Evolutionary conservation across 2,329 filamentous ascomycete species (phyloP).

Genomic region (Botryotinia globosa): DNA sequence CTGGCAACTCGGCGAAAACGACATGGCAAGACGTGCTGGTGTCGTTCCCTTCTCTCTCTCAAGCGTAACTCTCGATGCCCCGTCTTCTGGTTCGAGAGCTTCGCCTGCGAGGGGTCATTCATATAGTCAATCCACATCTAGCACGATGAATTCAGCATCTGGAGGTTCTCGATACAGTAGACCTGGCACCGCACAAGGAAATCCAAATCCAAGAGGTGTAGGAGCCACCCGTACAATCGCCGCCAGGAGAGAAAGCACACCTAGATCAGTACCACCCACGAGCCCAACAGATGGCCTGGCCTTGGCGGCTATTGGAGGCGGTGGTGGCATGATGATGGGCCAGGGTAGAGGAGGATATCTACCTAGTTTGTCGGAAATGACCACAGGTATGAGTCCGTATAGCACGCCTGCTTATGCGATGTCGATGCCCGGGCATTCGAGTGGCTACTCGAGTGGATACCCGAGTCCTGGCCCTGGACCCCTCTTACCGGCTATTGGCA

Average conservation of each 20-base stretch:
- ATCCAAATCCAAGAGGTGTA: slow-evolving; percentile 23
- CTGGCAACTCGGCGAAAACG: slow-evolving; percentile 89
- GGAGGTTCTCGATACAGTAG: slow-evolving; percentile 30
- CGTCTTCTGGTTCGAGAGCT: slow-evolving; percentile 43
- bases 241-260: slow-evolving; percentile 38
- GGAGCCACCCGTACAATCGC: slow-evolving; percentile 32
- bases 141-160: slow-evolving; percentile 25
- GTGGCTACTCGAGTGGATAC: slow-evolving; percentile 27
- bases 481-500: slow-evolving; percentile 38
- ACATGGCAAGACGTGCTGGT: slow-evolving; percentile 91
- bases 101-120: slow-evolving; percentile 40
- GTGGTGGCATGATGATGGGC: slow-evolving; percentile 32
- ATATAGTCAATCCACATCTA: slow-evolving; percentile 34
- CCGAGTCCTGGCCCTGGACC: slow-evolving; percentile 46
- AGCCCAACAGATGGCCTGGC: slow-evolving; percentile 41
- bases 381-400: slow-evolving; percentile 61
- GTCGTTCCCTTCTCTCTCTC: slow-evolving; percentile 79
- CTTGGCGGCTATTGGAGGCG: slow-evolving; percentile 35
- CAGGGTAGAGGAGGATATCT: slow-evolving; percentile 42
- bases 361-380: slow-evolving; percentile 62
- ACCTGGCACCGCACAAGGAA: slow-evolving; percentile 28
- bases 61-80: slow-evolving; percentile 50
- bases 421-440: slow-evolving; percentile 30
- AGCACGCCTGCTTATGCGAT: slow-evolving; percentile 55
- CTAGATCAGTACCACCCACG: slow-evolving; percentile 39